Percentiles rank a stretch among this genome's conserved stretches.
Evolutionary conservation across 352 stramenopile species (phyloP).

Genomic region (Pythium rishiriense): DNA sequence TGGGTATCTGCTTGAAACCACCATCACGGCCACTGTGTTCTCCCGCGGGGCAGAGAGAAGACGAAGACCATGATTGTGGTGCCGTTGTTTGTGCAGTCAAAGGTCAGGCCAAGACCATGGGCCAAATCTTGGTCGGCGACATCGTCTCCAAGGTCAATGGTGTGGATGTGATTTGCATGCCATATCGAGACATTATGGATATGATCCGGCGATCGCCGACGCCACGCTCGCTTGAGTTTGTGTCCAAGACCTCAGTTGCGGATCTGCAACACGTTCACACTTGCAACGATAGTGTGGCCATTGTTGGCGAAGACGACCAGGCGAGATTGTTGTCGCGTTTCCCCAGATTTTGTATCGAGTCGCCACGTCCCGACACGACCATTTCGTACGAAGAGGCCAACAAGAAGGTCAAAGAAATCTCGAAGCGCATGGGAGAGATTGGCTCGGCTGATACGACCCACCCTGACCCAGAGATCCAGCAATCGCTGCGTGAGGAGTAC

Average conservation of each 20-base stretch:
- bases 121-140: constrained; percentile 80
- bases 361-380: no score
- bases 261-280: neutral
- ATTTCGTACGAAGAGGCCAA: constrained; percentile 93
- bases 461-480: constrained; percentile 75
- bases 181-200: constrained; percentile 80
- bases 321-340: no score
- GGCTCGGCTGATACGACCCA: constrained; percentile 90
- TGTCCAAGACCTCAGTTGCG: neutral
- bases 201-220: constrained; percentile 15
- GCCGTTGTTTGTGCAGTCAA: constrained; percentile 78
- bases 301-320: no score
- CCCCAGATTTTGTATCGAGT: no score
- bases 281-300: neutral
- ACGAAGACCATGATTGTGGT: constrained; percentile 80
- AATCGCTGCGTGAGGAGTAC: constrained; percentile 91
- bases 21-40: no score
- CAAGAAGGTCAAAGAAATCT: constrained; percentile 89
- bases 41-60: no score
- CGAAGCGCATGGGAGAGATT: constrained; percentile 91
- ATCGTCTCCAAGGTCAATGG: constrained; percentile 88
- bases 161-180: constrained; percentile 77
- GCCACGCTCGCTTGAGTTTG: neutral
- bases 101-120: constrained; percentile 76
- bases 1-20: constrained; percentile 85